These are phyloP conservation scores for Yamadazyma oceani DNA, from an alignment of 1,139 yeast genomes.

Conservation along the genomic window DNA sequence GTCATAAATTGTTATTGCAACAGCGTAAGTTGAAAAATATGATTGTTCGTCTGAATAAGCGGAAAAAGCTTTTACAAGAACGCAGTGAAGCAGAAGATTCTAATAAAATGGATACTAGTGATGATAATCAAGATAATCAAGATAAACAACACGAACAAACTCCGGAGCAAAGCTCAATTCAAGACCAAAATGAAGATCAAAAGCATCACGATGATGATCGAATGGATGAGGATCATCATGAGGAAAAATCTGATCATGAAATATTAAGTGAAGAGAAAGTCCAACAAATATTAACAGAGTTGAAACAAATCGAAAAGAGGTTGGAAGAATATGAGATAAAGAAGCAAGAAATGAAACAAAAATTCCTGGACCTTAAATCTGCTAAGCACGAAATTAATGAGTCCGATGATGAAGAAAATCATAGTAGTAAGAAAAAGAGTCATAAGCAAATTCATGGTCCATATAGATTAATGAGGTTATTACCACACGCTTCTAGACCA, in stretches of 20 bases:
- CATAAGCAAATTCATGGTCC: conserved; percentile 71
- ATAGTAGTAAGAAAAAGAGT: conserved; percentile 26
- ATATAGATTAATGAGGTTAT: conserved; percentile 77
- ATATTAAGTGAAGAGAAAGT: conserved; percentile 35
- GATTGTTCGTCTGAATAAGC: conserved; percentile 44
- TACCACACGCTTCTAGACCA: conserved; percentile 85
- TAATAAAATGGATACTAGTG: conserved; percentile 1
- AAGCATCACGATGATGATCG: conserved; percentile 7
- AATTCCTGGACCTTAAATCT: conserved; percentile 24
- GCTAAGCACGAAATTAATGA: conserved; percentile 13
- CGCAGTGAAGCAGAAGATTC: not conserved
- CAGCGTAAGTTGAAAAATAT: conserved; percentile 47
- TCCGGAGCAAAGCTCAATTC: conserved; percentile 1
- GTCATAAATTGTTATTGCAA: conserved; percentile 46
- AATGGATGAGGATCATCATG: conserved; percentile 14
- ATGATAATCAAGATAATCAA: not conserved
- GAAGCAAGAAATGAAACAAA: conserved; percentile 36
- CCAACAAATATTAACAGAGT: conserved; percentile 31
- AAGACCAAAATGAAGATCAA: not conserved
- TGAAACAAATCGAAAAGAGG: conserved; percentile 37
- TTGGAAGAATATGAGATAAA: conserved; percentile 39
- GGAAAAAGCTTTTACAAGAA: conserved; percentile 26
- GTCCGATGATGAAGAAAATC: conserved; percentile 16
- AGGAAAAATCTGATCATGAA: conserved; percentile 20
- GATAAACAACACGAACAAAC: too few relatives aligned